A percentile compares a stretch with the other conserved stretches of the same genome.
These are phyloP conservation scores for Drechslerella dactyloides DNA, from an alignment of 2,329 filamentous ascomycete genomes.

Conservation along the genomic window DNA sequence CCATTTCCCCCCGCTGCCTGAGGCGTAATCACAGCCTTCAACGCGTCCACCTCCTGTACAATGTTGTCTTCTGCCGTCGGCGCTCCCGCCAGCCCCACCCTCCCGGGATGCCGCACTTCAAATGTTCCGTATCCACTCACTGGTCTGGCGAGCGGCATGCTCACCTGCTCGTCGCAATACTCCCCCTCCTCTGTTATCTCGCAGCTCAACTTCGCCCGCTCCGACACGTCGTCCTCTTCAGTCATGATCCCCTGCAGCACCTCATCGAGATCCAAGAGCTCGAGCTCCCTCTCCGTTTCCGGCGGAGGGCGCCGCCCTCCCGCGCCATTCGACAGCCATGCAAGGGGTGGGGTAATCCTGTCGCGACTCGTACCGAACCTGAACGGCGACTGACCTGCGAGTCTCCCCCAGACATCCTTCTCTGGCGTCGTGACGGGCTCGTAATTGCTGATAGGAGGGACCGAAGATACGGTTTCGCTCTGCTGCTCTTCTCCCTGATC, in stretches of 20 bases:
- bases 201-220: conserved; percentile 21
- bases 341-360: too few relatives aligned
- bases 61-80: not conserved
- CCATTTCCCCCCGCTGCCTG: too few relatives aligned
- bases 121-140: conserved; percentile 10
- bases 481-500: too few relatives aligned
- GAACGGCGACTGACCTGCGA: too few relatives aligned
- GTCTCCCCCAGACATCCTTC: too few relatives aligned
- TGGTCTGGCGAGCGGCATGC: conserved; percentile 8
- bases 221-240: not conserved
- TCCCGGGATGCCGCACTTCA: conserved; percentile 33
- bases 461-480: too few relatives aligned
- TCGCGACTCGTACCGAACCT: too few relatives aligned
- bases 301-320: not conserved
- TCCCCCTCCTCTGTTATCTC: conserved; percentile 20
- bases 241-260: conserved; percentile 13
- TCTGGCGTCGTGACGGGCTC: too few relatives aligned
- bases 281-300: conserved; percentile 18
- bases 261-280: conserved; percentile 22
- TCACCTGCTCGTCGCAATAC: conserved; percentile 8
- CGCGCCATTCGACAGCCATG: too few relatives aligned
- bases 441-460: too few relatives aligned
- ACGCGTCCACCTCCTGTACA: not conserved
- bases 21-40: not conserved
- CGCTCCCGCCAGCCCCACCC: not conserved